phyloP scores from a whole-genome alignment of 768 basidiomycete species.

The Cubamyces lactineus region DNA sequence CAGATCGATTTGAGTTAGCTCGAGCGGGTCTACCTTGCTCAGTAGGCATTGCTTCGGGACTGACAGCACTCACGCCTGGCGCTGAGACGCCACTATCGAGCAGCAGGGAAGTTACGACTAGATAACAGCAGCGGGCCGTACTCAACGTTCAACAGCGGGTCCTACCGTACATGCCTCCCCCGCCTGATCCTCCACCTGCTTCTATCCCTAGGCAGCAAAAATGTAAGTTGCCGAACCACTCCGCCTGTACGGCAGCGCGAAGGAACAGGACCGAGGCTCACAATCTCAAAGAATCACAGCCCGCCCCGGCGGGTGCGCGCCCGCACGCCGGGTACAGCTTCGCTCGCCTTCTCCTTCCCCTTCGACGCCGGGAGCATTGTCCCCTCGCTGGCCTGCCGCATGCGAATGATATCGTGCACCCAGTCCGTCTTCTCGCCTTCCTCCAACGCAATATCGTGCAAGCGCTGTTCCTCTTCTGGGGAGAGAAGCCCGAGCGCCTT shows the following conservation, averaged over 20 bases:
- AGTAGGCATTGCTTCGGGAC: not conserved
- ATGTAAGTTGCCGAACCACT: slow-evolving; percentile 15
- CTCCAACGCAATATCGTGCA: slow-evolving; percentile 53
- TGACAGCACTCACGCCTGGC: not conserved
- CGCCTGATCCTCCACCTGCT: not conserved
- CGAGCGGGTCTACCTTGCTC: slow-evolving; percentile 4
- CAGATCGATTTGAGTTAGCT: slow-evolving; percentile 12
- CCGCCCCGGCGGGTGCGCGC: slow-evolving; percentile 13
- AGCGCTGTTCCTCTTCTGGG: slow-evolving; percentile 53
- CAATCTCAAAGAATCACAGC: slow-evolving; percentile 4
- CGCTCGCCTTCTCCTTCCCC: slow-evolving; percentile 11
- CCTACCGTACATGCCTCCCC: slow-evolving; percentile 8
- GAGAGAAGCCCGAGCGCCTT: slow-evolving; percentile 51
- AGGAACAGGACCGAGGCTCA: slow-evolving; percentile 2
- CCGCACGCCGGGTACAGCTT: slow-evolving; percentile 4
- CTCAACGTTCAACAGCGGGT: slow-evolving; percentile 1
- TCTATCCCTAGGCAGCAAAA: slow-evolving; percentile 6
- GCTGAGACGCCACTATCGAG: not conserved
- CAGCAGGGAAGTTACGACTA: not conserved
- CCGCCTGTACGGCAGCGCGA: slow-evolving; percentile 18
- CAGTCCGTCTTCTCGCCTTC: slow-evolving; percentile 63
- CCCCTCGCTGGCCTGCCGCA: slow-evolving; percentile 37
- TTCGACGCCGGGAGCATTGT: slow-evolving; percentile 22
- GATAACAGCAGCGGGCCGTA: slow-evolving; percentile 6
- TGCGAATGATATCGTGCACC: slow-evolving; percentile 61